Conservation (phyloP, 768 basidiomycete species). For the Tulasnella calospora region DNA sequence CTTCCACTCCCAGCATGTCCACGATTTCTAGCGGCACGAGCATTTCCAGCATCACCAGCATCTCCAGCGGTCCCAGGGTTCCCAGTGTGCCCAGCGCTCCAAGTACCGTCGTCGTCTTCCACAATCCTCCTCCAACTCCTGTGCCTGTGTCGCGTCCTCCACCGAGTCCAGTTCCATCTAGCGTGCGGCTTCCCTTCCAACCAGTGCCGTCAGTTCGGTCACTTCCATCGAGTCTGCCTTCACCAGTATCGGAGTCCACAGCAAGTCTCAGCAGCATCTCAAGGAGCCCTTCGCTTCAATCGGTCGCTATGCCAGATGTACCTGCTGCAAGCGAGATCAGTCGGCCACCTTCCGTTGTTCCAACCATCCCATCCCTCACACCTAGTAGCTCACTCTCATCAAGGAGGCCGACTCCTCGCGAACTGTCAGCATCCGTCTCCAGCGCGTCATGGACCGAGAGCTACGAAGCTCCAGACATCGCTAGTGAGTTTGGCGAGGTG, state of each 20-base stretch:
- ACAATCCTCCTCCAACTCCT: not conserved
- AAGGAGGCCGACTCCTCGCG: not conserved
- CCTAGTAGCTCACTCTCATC: slow-evolving; percentile 38
- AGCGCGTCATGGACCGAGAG: not conserved
- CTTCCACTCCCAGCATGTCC: not conserved
- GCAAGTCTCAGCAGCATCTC: not conserved
- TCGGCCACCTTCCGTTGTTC: slow-evolving; percentile 33
- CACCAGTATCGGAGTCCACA: not conserved
- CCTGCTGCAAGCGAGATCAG: slow-evolving; percentile 10
- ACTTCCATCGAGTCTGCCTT: not conserved
- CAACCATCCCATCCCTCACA: slow-evolving; percentile 40
- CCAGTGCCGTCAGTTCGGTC: not conserved
- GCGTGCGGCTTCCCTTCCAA: not conserved
- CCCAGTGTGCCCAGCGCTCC: not conserved
- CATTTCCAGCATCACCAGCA: not conserved
- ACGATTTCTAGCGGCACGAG: not conserved
- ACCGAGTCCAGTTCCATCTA: slow-evolving; percentile 1
- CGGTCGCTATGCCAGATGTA: slow-evolving; percentile 1
- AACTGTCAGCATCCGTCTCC: not conserved
- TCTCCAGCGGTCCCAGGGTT: not conserved
- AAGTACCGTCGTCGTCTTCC: not conserved
- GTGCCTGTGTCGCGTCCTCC: not conserved
- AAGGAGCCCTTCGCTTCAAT: not conserved
- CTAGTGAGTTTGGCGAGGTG: not conserved
- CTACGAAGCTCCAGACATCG: not conserved